These are phyloP conservation scores for Fusarium secorum DNA, from an alignment of 2,329 filamentous ascomycete genomes.

Conservation along the genomic window DNA sequence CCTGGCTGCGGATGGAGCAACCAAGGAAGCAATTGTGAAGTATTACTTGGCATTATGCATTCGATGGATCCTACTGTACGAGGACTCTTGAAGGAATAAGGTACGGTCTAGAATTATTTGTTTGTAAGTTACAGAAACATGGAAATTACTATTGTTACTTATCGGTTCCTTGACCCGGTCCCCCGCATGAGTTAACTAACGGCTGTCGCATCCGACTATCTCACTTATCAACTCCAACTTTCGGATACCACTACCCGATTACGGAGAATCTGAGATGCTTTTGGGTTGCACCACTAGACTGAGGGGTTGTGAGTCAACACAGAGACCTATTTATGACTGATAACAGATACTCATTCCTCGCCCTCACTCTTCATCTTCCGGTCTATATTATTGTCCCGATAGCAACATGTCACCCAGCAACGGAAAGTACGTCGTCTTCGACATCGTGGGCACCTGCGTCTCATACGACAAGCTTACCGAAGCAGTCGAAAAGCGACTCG, in stretches of 20 bases:
- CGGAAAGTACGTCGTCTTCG: constrained; percentile 27
- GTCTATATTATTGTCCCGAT: background rate
- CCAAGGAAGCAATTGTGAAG: background rate
- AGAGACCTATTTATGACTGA: background rate
- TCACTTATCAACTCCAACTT: background rate
- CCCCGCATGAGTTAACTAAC: background rate
- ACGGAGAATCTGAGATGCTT: background rate
- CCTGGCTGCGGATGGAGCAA: accelerated
- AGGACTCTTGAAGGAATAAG: accelerated
- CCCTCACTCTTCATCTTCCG: background rate
- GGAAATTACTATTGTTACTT: background rate
- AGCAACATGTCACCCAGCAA: background rate
- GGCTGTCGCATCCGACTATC: background rate
- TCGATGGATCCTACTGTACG: background rate
- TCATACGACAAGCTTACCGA: constrained; percentile 37
- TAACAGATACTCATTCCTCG: background rate
- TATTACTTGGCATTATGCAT: background rate
- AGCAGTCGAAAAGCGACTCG: constrained; percentile 52
- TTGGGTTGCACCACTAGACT: background rate
- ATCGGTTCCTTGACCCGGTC: background rate
- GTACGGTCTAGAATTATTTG: accelerated
- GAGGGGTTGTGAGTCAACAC: background rate
- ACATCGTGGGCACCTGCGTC: constrained; percentile 29
- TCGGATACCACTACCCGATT: background rate
- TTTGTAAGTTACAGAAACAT: background rate